A percentile compares a stretch with the other conserved stretches of the same genome.
Evolutionary conservation across 306 rosid species (phyloP).

Genomic region (Corylus heterophylla): DNA sequence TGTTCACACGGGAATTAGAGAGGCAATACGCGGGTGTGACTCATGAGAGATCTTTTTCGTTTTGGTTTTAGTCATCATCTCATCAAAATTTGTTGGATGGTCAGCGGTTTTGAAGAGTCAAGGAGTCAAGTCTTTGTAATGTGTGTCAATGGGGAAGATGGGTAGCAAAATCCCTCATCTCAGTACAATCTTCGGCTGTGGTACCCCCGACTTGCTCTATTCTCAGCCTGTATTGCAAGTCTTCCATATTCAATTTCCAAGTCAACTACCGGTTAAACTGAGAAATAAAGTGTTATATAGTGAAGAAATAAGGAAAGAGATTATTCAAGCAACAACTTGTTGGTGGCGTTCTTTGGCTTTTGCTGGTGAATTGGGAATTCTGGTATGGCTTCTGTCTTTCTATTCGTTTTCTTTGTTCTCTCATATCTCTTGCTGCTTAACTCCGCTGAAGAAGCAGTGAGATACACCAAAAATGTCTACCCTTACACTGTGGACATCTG

Average conservation of each 20-base stretch:
- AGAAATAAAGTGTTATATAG: background rate
- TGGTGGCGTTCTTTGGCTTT: background rate
- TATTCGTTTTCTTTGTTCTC: background rate
- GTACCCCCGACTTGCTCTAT: background rate
- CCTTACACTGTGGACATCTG: constrained; percentile 10
- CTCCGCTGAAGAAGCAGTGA: background rate
- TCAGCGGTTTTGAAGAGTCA: constrained; percentile 16
- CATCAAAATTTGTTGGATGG: background rate
- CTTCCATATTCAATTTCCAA: background rate
- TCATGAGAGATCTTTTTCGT: background rate
- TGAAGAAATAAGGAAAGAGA: background rate
- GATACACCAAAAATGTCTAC: background rate
- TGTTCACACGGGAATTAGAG: background rate
- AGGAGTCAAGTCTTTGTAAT: constrained; percentile 23
- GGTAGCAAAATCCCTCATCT: constrained; percentile 14
- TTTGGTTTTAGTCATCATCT: constrained; percentile 3
- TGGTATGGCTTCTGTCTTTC: background rate
- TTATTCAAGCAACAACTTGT: background rate
- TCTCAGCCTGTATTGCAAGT: background rate
- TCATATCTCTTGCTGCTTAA: background rate
- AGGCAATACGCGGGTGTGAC: background rate
- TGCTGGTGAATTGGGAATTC: background rate
- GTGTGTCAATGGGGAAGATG: constrained; percentile 23
- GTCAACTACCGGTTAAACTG: background rate
- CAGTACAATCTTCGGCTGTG: background rate